Evolutionary conservation across 768 basidiomycete genomes (phyloP).

Genomic region (Rhizopogon roseolus): DNA sequence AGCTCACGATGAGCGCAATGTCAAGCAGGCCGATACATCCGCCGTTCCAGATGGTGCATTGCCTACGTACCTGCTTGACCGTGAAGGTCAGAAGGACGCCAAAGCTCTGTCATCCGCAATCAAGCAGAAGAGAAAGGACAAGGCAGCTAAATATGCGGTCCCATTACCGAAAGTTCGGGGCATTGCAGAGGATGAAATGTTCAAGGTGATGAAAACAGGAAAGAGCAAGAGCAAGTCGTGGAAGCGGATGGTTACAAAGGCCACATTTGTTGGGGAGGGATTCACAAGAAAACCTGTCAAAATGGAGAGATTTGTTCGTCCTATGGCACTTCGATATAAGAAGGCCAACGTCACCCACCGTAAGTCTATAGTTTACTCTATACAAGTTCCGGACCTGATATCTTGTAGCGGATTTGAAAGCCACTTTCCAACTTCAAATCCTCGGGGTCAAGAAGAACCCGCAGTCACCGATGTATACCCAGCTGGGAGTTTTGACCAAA

Average conservation of each 20-base stretch:
- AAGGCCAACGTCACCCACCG: constrained; percentile 99
- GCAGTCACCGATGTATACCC: constrained; percentile 96
- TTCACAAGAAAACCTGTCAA: constrained; percentile 99
- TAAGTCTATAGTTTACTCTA: constrained; percentile 32
- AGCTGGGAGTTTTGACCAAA: constrained; percentile 95
- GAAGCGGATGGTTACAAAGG: constrained; percentile 99
- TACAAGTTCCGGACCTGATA: not conserved
- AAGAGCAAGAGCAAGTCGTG: constrained; percentile 95
- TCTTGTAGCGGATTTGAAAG: constrained; percentile 83
- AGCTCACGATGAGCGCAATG: constrained; percentile 97
- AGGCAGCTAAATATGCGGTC: constrained; percentile 96
- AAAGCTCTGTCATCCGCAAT: constrained; percentile 93
- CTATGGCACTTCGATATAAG: constrained; percentile 96
- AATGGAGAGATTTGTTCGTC: constrained; percentile 96
- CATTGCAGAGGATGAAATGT: constrained; percentile 99
- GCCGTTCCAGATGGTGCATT: constrained; percentile 86
- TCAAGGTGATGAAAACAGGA: constrained; percentile 97
- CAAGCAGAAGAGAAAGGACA: constrained; percentile 98
- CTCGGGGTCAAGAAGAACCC: constrained; percentile 99
- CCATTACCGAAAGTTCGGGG: constrained; percentile 96
- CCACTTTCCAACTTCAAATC: constrained; percentile 98
- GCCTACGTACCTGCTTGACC: constrained; percentile 93
- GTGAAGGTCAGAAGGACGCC: constrained; percentile 97
- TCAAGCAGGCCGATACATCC: constrained; percentile 88
- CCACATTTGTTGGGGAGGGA: constrained; percentile 96